Evolutionary conservation across 1,139 yeast species (phyloP).

Genomic region (Magnusiomyces fungicola): DNA sequence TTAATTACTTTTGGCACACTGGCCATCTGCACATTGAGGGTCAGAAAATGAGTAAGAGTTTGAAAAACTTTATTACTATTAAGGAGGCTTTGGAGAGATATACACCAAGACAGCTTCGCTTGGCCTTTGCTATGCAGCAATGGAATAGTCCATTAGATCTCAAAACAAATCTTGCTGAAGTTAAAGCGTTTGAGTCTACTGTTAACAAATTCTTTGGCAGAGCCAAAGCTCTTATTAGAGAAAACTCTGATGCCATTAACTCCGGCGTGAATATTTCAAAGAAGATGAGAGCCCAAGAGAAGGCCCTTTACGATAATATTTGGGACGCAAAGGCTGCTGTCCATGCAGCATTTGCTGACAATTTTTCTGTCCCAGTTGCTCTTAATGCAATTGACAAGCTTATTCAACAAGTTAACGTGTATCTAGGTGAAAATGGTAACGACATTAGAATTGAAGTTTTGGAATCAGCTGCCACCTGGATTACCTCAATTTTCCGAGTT

Average conservation of each 20-base stretch:
- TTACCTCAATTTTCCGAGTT: slow-evolving; percentile 59
- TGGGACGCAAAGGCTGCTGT: slow-evolving; percentile 51
- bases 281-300: slow-evolving; percentile 48
- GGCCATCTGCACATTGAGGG: slow-evolving; percentile 98
- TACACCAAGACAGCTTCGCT: slow-evolving; percentile 73
- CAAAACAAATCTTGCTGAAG: slow-evolving; percentile 71
- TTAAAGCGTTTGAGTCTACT: slow-evolving; percentile 64
- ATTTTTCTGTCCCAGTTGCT: slow-evolving; percentile 71
- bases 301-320: slow-evolving; percentile 47
- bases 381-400: slow-evolving; percentile 59
- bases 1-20: slow-evolving; percentile 89
- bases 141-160: slow-evolving; percentile 94
- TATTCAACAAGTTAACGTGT: slow-evolving; percentile 63
- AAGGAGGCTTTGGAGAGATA: slow-evolving; percentile 74
- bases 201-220: slow-evolving; percentile 76
- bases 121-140: slow-evolving; percentile 81
- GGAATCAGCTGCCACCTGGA: slow-evolving; percentile 55
- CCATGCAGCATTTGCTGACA: slow-evolving; percentile 80
- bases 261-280: slow-evolving; percentile 60
- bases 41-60: slow-evolving; percentile 92
- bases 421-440: slow-evolving; percentile 48
- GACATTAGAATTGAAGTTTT: slow-evolving; percentile 61
- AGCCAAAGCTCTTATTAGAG: slow-evolving; percentile 67
- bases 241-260: slow-evolving; percentile 37
- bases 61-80: slow-evolving; percentile 91